Evolutionary conservation across 495 filamentous ascomycete species (phyloP), one percentile per base, ranked within the genome.

Genomic region (Aspergillus sparsus): DNA sequence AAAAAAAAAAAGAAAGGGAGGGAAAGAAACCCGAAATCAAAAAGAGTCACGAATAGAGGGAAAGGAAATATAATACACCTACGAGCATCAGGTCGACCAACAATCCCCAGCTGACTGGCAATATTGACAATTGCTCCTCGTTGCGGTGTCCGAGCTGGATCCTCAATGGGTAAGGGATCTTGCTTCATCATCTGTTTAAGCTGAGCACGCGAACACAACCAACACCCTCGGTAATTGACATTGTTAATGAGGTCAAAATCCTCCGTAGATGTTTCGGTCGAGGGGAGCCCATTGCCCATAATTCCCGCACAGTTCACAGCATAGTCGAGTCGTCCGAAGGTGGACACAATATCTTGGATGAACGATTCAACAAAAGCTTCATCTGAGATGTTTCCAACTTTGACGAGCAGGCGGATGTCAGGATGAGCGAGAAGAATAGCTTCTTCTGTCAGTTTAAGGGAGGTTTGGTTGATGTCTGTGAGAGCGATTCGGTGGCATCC

Each of bases 91-190:
- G 79, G 74, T 12, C 76, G 66, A 13, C 74, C 73, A 1, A 85
- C 81, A 53, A 83, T 65, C 0, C 81, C 82, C n/a, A 85, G 61
- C 57, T 83, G 80, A 58, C 77, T 81, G 8, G 82, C 80, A 53
- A 85, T 76, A 65, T 83, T 83, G 9, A 85, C 82, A 8, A 83
- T 65, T 6, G 77, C 67, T 0, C 81, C 79, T 27, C 79, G 69
- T 27, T 72, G 69, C 1, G 69, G 58, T 4, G 59, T 50, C 21
- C 70, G 72, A 10, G 61, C 65, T 10, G 66, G 37, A 61, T 77
- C 71, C 63, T 79, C 77, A 32, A 70, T 77, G 2, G 74, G 69
- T 6, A 83, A 57, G 3, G 74, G 71, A 18, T 78, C 74, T 52
- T 85, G 82, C 52, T 52, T 60, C 15, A 78, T n/a, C 81, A 84